Percentiles rank a stretch among this genome's conserved stretches.
Conservation (phyloP, 805 yeast species). For the Candida michaelii region DNA sequence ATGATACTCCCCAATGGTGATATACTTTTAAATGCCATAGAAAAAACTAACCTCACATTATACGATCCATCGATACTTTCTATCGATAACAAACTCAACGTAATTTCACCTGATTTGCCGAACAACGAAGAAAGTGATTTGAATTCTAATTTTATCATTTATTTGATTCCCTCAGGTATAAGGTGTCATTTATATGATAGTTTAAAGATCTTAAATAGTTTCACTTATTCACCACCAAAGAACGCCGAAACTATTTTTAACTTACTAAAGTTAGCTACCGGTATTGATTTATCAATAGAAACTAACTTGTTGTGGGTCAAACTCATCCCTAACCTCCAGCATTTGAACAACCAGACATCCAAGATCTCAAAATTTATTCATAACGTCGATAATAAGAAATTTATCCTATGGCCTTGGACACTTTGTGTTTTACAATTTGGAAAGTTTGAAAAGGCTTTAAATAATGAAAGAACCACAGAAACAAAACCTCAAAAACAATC, state of each 20-base stretch:
- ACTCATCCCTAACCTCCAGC: conserved; percentile 65
- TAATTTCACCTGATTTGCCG: conserved; percentile 1
- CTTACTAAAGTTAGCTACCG: conserved; percentile 36
- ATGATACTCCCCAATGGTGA: conserved; percentile 39
- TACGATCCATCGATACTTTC: conserved; percentile 25
- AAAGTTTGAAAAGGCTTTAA: conserved; percentile 18
- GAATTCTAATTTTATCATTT: conserved; percentile 30
- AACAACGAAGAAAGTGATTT: conserved; percentile 14
- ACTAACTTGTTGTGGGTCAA: conserved; percentile 56
- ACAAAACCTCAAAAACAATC: background rate
- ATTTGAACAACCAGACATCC: conserved; percentile 68
- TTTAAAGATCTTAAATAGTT: conserved; percentile 21
- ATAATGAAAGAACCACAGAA: background rate
- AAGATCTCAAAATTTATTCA: conserved; percentile 57
- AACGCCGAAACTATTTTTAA: conserved; percentile 25
- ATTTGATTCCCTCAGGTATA: conserved; percentile 42
- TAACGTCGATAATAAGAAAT: conserved; percentile 52
- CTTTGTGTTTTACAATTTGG: conserved; percentile 61
- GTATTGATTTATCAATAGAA: conserved; percentile 23
- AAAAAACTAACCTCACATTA: conserved; percentile 24
- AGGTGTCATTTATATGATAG: conserved; percentile 42
- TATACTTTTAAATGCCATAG: conserved; percentile 30
- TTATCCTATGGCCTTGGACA: conserved; percentile 70
- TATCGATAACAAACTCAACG: conserved; percentile 3
- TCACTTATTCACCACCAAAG: conserved; percentile 23